Base-by-base conservation (phyloP, 1,284 basidiomycete species). In the Papiliotrema terrestris region DNA sequence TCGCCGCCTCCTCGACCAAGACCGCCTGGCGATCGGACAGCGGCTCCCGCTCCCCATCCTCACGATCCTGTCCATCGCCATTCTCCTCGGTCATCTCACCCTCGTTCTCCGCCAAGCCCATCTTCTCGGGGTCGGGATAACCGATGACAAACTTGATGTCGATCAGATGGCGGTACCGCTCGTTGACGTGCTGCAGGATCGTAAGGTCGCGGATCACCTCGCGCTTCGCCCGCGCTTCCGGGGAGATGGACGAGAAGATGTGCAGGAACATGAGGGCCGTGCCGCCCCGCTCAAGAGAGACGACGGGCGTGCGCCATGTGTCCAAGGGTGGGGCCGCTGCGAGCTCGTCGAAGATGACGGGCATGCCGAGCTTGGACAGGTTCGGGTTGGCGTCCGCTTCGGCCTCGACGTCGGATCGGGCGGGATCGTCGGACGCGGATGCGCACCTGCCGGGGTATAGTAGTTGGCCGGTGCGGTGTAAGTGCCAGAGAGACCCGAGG, bases 91-190 rank as follows among this genome's bases (percentile, higher is more conserved):
- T 32, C 25, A 17, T 26, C 8, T 25, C 25, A 9, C 52, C 49
- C 17, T 49, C 39, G 9, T 26, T 44, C 11, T 20, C 19, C 20
- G 11, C 29, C 29, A 32, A 5, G 6, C 6, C 29, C 29, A 47
- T 26, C 8, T 56, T 23, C 2, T 38, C 45, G 6, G 44, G n/a
- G 14, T 32, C 23, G 23, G 22, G 32, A 3, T 41, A 15, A 23
- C 61, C 63, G 1, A 65, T 15, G n/a, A 65, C 45, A 39, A 62
- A 69, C 47, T 63, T 64, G 45, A 64, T n/a, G 26, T 67, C 63
- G 19, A 66, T 54, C 38, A 61, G 45, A 45, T 65, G 59, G 3
- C 52, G 49, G 37, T 55, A 59, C 8, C 47, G 49, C 19, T 20
- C 26, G 4, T 61, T 63, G 17, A 69, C 39, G 17, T 38, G 22